Evolutionary conservation across 352 stramenopile species (phyloP).

Genomic region (Pythium aristosporum): DNA sequence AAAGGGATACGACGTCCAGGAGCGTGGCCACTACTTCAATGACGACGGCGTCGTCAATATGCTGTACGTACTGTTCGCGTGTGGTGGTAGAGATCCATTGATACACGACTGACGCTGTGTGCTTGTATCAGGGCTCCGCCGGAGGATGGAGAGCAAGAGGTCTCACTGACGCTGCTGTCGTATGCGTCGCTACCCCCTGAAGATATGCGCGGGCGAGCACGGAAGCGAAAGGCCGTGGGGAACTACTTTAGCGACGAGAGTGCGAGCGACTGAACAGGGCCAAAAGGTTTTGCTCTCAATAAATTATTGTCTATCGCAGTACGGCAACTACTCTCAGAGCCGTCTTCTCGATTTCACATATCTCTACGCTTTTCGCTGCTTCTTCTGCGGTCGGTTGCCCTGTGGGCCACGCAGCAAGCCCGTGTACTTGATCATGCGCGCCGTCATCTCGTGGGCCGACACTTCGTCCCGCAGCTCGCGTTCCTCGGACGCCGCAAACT

Average conservation of each 20-base stretch:
- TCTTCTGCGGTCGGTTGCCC: conserved; percentile 45
- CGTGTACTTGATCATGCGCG: conserved; percentile 85
- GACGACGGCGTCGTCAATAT: conserved; percentile 59
- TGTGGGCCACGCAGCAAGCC: conserved; percentile 46
- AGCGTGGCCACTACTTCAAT: conserved; percentile 70
- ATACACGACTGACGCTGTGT: no score
- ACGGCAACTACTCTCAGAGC: background rate
- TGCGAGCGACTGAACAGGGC: conserved; percentile 35
- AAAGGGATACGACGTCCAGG: conserved; percentile 57
- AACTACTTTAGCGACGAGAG: conserved; percentile 83
- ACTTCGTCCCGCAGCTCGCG: conserved; percentile 77
- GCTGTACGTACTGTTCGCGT: conserved; percentile 37
- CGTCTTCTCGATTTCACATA: conserved; percentile 2
- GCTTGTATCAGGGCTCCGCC: conserved; percentile 41
- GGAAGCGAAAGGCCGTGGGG: conserved; percentile 35
- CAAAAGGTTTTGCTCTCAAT: conserved; percentile 15
- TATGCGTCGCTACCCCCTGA: conserved; percentile 37
- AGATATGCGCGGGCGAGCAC: background rate
- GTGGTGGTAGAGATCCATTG: no score
- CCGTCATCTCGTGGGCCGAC: conserved; percentile 80
- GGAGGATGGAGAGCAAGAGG: conserved; percentile 43
- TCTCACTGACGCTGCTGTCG: conserved; percentile 70
- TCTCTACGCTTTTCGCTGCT: conserved; percentile 50
- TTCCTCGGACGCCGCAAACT: conserved; percentile 63
- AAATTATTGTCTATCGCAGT: conserved; percentile 30